phyloP scores from a whole-genome alignment of 805 yeast species.

The Lipomyces yamanashiensis region DNA sequence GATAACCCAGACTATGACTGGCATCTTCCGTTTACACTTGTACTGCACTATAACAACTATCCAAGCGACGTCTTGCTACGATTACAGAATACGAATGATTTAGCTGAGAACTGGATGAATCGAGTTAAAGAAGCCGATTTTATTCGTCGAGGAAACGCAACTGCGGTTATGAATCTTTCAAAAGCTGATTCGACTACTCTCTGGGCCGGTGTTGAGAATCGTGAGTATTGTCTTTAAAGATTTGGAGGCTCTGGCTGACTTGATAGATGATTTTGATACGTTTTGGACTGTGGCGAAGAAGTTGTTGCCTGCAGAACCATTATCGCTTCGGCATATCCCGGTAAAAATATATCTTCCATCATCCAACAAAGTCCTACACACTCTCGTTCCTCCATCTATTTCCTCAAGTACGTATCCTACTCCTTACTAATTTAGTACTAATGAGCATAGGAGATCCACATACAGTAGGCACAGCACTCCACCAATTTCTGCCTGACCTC shows the following conservation, averaged over 20 bases:
- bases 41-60: conserved; percentile 49
- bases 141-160: conserved; percentile 75
- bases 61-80: conserved; percentile 56
- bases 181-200: conserved; percentile 61
- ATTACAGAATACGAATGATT: conserved; percentile 41
- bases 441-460: conserved; percentile 30
- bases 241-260: background rate
- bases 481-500: conserved; percentile 51
- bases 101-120: conserved; percentile 68
- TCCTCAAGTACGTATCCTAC: conserved; percentile 12
- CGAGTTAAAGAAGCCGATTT: conserved; percentile 82
- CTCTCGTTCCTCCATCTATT: conserved; percentile 40
- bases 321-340: conserved; percentile 41
- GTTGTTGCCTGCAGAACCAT: conserved; percentile 38
- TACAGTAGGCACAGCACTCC: conserved; percentile 51
- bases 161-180: conserved; percentile 76
- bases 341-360: conserved; percentile 45
- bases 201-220: conserved; percentile 56
- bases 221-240: conserved; percentile 7
- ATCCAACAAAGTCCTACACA: conserved; percentile 47
- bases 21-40: conserved; percentile 54
- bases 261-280: conserved; percentile 29
- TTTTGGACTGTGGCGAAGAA: conserved; percentile 42
- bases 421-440: conserved; percentile 8
- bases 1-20: conserved; percentile 28